Base-by-base conservation (phyloP, 129 eudicot genomes). In the Sambucus nigra region DNA sequence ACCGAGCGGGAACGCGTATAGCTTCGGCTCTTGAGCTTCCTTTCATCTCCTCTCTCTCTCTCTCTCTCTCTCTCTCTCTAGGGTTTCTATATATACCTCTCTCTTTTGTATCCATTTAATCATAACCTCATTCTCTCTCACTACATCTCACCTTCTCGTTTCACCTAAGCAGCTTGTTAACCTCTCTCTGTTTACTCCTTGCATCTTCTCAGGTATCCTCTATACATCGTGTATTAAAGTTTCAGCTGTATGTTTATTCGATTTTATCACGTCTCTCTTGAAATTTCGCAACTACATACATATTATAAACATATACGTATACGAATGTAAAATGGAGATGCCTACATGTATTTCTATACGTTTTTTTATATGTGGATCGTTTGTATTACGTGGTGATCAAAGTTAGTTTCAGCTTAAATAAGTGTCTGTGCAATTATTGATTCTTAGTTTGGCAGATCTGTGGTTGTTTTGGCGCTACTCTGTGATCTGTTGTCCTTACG, bases 101-200 rank as follows among this genome's bases (percentile, higher is more conserved):
- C 39, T 18, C 25, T 46, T 25, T 7, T 5, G 15, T 2, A 19
- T 22, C 33, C 32, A 67, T 72, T 66, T 71, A 16, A 16, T 38
- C 11, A 19, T 27, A 58, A 68, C 49, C 64, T 51, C 45, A 19
- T 53, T 52, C 5, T 25, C 26, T 39, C 38, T 18, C 40, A 24
- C 59, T 62, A 72, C 72, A 72, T 72, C 78, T 72, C 68, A 53
- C 63, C 57, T 58, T 24, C 18, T 33, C 32, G 49, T 51, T 28
- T 23, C 62, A 19, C 54, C 59, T 53, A 42, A 57, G 67, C 44
- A 32, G 5, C 17, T 25, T 5, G 9, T 28, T 47, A 25, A 5
- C 18, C 57, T 51, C 52, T 48, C 57, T 51, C 52, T 48, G 27
- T 41, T 42, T 26, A 22, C 27, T 23, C 24, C 53, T 48, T 15